These are phyloP conservation scores for Petunia axillaris DNA, from an alignment of 257 asterid genomes.

Conservation along the genomic window DNA sequence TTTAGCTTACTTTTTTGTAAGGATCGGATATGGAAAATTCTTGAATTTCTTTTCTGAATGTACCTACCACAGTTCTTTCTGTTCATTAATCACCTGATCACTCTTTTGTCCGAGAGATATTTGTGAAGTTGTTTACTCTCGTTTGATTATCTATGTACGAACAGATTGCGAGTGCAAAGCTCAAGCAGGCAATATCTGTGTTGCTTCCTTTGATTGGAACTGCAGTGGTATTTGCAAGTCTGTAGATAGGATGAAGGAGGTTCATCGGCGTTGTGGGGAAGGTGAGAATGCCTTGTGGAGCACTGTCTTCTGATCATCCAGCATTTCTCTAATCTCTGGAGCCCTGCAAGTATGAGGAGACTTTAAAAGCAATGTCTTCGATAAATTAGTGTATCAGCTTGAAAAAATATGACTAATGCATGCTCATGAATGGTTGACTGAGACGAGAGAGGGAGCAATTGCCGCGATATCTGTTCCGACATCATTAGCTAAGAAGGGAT, in stretches of 20 bases:
- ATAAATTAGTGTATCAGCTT: constrained; percentile 35
- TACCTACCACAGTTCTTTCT: background rate
- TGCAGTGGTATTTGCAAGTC: constrained; percentile 97
- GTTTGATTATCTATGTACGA: background rate
- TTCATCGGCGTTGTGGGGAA: constrained; percentile 91
- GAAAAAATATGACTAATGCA: constrained; percentile 36
- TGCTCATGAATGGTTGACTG: constrained; percentile 26
- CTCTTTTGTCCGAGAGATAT: background rate
- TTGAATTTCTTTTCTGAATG: background rate
- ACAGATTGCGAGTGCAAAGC: constrained; percentile 98
- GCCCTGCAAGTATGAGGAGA: constrained; percentile 16
- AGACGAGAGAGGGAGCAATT: background rate
- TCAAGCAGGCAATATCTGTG: constrained; percentile 87
- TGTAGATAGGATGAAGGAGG: constrained; percentile 84
- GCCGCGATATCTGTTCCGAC: background rate
- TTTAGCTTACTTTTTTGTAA: background rate
- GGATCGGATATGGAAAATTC: background rate
- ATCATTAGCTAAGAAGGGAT: too few relatives aligned
- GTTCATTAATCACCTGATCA: background rate
- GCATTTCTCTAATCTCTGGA: constrained; percentile 30
- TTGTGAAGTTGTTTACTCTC: background rate
- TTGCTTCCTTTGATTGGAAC: constrained; percentile 91
- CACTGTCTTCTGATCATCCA: constrained; percentile 43
- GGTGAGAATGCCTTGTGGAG: constrained; percentile 67
- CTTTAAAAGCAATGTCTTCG: constrained; percentile 27